Percentiles rank a stretch among this genome's conserved stretches.
Conservation (phyloP, 176 grass and related monocot genomes). For the Tillandsia fasciculata region DNA sequence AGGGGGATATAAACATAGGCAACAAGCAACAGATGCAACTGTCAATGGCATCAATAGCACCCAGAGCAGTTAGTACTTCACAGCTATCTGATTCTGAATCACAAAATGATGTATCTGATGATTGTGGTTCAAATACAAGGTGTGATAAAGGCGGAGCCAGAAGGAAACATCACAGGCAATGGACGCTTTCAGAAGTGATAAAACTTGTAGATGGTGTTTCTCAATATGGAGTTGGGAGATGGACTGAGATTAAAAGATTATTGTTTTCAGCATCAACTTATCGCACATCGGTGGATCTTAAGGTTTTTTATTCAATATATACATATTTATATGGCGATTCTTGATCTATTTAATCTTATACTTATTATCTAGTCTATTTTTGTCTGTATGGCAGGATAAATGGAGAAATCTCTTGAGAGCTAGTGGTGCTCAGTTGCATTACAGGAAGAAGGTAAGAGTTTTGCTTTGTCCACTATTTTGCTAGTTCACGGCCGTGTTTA, state of each 20-base stretch:
- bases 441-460: conserved; percentile 19
- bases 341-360: background rate
- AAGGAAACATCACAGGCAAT: conserved; percentile 21
- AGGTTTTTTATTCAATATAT: conserved; percentile 9
- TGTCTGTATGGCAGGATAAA: conserved; percentile 15
- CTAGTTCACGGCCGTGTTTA: too few relatives aligned
- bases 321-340: background rate
- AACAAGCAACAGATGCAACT: conserved; percentile 2
- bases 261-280: conserved; percentile 18
- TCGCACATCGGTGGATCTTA: conserved; percentile 25
- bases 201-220: conserved; percentile 28
- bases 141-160: conserved; percentile 2
- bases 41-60: background rate
- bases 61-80: background rate
- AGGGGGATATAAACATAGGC: conserved; percentile 2
- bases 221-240: conserved; percentile 22
- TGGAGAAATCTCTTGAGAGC: conserved; percentile 30
- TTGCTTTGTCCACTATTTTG: background rate
- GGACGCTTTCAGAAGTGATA: conserved; percentile 25
- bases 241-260: conserved; percentile 24
- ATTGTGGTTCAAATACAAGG: background rate
- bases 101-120: conserved; percentile 1
- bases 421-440: conserved; percentile 9
- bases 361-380: background rate
- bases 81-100: background rate